Evolutionary conservation across 345 rosid species (phyloP).

Genomic region (Ceriops decandra): DNA sequence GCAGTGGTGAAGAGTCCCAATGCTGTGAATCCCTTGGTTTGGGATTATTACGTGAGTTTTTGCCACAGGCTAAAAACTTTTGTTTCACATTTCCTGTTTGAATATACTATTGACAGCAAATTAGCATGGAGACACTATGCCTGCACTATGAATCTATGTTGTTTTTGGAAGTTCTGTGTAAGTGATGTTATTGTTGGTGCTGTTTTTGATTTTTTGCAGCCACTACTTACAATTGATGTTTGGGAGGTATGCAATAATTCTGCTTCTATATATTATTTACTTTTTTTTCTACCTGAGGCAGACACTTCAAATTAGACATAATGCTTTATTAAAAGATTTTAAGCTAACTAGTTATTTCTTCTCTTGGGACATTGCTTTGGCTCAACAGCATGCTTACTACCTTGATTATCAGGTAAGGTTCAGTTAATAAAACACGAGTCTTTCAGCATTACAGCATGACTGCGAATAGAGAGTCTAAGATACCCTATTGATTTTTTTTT

Average conservation of each 20-base stretch:
- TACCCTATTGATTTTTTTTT: slow-evolving; percentile 3
- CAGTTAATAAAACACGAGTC: slow-evolving; percentile 1
- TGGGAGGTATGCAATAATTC: slow-evolving; percentile 74
- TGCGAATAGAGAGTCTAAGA: neutral
- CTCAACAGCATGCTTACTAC: slow-evolving; percentile 86
- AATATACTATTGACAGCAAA: neutral
- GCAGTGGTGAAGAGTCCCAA: slow-evolving; percentile 80
- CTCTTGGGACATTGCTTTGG: slow-evolving; percentile 12
- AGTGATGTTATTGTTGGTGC: neutral
- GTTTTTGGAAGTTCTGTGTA: neutral
- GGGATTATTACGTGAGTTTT: slow-evolving; percentile 78
- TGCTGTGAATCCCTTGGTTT: slow-evolving; percentile 90
- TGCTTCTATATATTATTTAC: neutral
- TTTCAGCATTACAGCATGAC: slow-evolving; percentile 3
- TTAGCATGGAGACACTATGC: too few relatives aligned
- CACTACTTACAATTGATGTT: slow-evolving; percentile 83
- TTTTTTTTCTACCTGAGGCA: neutral
- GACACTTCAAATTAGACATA: neutral
- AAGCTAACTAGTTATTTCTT: neutral
- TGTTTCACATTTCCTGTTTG: slow-evolving; percentile 3
- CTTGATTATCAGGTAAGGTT: slow-evolving; percentile 77
- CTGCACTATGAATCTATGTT: too few relatives aligned
- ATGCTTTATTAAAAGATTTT: neutral
- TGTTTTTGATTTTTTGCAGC: slow-evolving; percentile 52
- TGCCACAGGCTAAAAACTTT: neutral